A percentile compares a stretch with the other conserved stretches of the same genome.
These are phyloP conservation scores for Mortierella alpina DNA, from an alignment of 192 early-diverging fungal genomes.

Conservation along the genomic window DNA sequence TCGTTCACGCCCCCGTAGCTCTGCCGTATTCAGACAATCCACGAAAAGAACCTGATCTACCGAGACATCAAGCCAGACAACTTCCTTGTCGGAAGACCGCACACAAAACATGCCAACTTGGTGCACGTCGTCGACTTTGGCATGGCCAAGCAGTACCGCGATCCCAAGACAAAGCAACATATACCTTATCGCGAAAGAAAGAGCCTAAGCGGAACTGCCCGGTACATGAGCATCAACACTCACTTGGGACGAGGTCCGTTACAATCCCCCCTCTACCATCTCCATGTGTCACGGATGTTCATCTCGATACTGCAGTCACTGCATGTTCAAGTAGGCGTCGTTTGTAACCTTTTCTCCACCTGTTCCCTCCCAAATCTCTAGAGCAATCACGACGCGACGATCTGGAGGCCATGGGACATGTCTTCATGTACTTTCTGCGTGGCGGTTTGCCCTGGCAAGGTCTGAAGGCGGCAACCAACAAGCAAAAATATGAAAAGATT, in stretches of 20 bases:
- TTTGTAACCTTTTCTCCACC: constrained; percentile 1
- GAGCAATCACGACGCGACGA: constrained; percentile 99
- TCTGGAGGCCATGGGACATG: constrained; percentile 96
- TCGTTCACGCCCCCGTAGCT: constrained; percentile 49
- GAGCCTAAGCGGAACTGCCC: constrained; percentile 93
- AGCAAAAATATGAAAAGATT: constrained; percentile 99
- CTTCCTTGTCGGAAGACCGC: constrained; percentile 90
- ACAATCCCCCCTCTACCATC: neutral
- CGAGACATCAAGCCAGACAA: constrained; percentile 99
- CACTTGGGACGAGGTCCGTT: constrained; percentile 89
- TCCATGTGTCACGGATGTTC: neutral
- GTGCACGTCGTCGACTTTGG: constrained; percentile 98
- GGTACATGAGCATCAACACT: constrained; percentile 99
- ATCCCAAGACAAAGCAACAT: constrained; percentile 96
- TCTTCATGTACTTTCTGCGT: constrained; percentile 98
- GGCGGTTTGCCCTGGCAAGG: constrained; percentile 98
- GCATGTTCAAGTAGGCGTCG: neutral
- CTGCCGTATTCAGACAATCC: constrained; percentile 89
- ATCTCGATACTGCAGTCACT: neutral
- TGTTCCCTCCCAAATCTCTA: constrained; percentile 38
- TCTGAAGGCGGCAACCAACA: constrained; percentile 96
- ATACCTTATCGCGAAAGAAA: constrained; percentile 98
- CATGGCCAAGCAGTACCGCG: constrained; percentile 98
- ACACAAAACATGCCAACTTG: constrained; percentile 67
- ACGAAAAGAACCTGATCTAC: constrained; percentile 96